Evolutionary conservation across 1,139 yeast species (phyloP).

Genomic region (Ogataea hybrid): DNA sequence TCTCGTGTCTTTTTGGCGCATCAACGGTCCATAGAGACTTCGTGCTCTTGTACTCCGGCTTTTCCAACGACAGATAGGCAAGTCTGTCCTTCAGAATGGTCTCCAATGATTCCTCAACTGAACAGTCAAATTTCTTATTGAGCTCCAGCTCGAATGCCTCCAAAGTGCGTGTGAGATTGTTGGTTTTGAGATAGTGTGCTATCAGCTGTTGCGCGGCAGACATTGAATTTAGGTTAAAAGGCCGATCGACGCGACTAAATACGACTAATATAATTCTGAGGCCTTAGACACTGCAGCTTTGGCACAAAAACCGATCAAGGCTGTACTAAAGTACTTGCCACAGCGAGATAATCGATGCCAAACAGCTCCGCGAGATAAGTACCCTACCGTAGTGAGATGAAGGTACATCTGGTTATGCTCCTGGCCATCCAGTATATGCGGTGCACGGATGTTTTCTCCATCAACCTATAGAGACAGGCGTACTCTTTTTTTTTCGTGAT

Average conservation of each 20-base stretch:
- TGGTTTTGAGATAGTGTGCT: slow-evolving; percentile 53
- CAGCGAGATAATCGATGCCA: no score
- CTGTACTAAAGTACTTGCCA: no score
- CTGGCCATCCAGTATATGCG: no score
- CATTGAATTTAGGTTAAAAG: neutral
- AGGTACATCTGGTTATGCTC: no score
- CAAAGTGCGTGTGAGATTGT: slow-evolving; percentile 47
- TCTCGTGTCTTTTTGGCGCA: slow-evolving; percentile 17
- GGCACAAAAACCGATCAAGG: no score
- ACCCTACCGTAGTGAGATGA: no score
- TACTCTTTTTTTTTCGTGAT: neutral
- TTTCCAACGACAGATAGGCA: slow-evolving; percentile 31
- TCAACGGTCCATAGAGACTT: slow-evolving; percentile 27
- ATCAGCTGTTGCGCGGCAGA: slow-evolving; percentile 36
- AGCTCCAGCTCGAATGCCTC: slow-evolving; percentile 40
- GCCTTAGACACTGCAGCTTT: no score
- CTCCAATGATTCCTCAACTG: slow-evolving; percentile 44
- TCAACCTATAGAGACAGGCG: no score
- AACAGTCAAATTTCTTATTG: slow-evolving; percentile 21
- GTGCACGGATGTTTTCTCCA: no score
- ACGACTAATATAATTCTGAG: neutral
- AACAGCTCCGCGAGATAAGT: no score
- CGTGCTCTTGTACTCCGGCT: slow-evolving; percentile 11
- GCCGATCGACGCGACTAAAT: slow-evolving; percentile 11
- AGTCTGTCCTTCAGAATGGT: slow-evolving; percentile 52